Evolutionary conservation across 371 early-diverging fungal species (phyloP), one percentile per base, ranked within the genome.

Genomic region (Lichtheimia hyalospora): DNA sequence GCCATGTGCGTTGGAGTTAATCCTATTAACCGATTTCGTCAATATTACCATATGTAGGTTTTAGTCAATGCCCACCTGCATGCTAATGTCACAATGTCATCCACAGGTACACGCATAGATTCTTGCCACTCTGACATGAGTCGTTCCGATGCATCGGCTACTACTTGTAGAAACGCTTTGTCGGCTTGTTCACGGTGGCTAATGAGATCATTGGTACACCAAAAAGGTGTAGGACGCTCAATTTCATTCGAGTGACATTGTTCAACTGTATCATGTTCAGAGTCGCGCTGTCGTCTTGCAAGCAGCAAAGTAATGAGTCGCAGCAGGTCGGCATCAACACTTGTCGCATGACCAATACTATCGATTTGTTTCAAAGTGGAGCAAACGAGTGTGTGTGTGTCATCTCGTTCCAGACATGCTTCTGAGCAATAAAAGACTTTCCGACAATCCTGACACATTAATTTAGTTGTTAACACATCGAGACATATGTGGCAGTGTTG

Each of bases 401-500:
- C 67, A 54, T 87, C 84, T 3, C 61, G 65, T 43, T 71, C 66
- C 48, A 74, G 65, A 68, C 90, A 89, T 6, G 40, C 61, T 23
- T 83, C 58, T 6, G 86, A 84, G 71, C 90, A 89, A 64, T 89
- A 89, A 42, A 75, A 83, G 0, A 76, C 66, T 63, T 75, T 77
- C 49, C 71, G 63, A 68, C 90, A 89, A 49, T 73, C 64, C 18
- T 53, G 56, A 60, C 89, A 89, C 64, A 75, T 68, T 66, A 64
- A 66, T 68, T 54, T 69, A 55, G 67, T 74, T 51, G 52, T 39
- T 52, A 87, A 65, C 13, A 67, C 44, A n/a, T 58, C 58, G 20
- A 85, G 68, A 68, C 89, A 89, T 46, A 66, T 66, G 63, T 86
- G 86, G 64, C 90, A 90, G 46, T 83, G 73, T 57, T 77, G 72